Base-by-base conservation (phyloP, 2,329 filamentous ascomycete genomes). In the Diaporthe australafricana region DNA sequence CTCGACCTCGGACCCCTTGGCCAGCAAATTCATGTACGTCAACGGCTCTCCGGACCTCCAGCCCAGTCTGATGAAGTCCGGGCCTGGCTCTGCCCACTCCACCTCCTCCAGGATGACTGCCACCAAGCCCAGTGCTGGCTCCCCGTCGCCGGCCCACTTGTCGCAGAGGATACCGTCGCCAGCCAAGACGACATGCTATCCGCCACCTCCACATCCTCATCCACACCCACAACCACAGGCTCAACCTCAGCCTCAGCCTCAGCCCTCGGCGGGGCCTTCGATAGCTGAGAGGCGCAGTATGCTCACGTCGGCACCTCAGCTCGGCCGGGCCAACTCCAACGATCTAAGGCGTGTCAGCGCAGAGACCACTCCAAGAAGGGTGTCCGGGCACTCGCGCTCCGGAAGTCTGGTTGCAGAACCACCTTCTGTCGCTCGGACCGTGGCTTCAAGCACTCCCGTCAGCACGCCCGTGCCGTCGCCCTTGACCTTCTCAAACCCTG, bases 11-110 rank as follows among this genome's bases (percentile, higher is more conserved):
- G 84, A 87, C 72, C 80, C 81, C 42, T 74, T 80, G n/a, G 77
- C 85, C 8, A 86, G 85, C 81, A 94, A 93, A 79, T 94, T 95
- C 84, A 90, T 95, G 80, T 93, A 94, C 79, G 93, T 92, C 72
- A 93, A 94, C 80, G 91, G 91, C 38, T 83, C 84, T 17, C 87
- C 88, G 2, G 87, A 91, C 70, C 72, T 86, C 9, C 84, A 83
- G 68, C 76, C 78, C 77, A 73, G 77, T 78, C 80, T 81, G 52
- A 69, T 78, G 12, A 80, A 83, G 63, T 79, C 81, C 68, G 78
- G 81, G 52, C 83, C 87, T 0, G 82, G 81, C 38, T 89, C 88
- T 1, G 80, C 80, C 9, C 80, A 85, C 55, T 88, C 86, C 11
- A 83, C 80, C 56, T 81, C 79, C 68, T 84, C 87, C 55, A 86